phyloP scores from a whole-genome alignment of 305 asterid genomes.

The Petunia hybrid region DNA sequence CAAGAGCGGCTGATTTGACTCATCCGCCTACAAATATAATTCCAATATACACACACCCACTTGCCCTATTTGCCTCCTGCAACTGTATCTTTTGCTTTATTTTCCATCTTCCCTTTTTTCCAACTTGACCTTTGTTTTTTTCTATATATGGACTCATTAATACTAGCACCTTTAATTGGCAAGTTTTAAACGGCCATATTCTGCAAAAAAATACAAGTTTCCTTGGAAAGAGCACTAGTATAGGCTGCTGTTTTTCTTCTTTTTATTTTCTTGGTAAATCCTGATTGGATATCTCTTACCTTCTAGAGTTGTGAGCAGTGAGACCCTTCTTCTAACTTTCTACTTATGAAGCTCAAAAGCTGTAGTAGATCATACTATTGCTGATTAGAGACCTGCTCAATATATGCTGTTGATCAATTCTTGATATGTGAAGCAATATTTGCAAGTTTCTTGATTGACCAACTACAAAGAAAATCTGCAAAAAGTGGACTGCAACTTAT shows the following conservation, averaged over 20 bases:
- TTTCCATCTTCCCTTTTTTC: neutral
- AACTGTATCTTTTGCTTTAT: neutral
- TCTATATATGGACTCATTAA: neutral
- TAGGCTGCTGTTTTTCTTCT: neutral
- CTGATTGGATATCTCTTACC: neutral
- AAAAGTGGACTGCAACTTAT: neutral
- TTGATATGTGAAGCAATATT: neutral
- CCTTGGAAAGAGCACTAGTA: neutral
- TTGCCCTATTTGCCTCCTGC: constrained; percentile 26
- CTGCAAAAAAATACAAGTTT: neutral
- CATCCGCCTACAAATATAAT: neutral
- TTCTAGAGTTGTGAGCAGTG: neutral
- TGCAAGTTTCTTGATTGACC: neutral
- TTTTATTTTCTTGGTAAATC: neutral
- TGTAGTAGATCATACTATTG: neutral
- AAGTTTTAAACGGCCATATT: neutral
- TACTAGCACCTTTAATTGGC: neutral
- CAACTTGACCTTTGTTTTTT: constrained; percentile 4
- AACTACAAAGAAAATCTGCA: neutral
- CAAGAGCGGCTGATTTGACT: constrained; percentile 26
- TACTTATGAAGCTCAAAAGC: neutral
- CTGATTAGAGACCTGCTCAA: neutral
- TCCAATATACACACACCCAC: constrained; percentile 15
- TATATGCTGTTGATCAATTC: neutral
- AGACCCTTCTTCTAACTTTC: neutral